phyloP scores from a whole-genome alignment of 495 filamentous ascomycete species.

The Podospora appendiculata region DNA sequence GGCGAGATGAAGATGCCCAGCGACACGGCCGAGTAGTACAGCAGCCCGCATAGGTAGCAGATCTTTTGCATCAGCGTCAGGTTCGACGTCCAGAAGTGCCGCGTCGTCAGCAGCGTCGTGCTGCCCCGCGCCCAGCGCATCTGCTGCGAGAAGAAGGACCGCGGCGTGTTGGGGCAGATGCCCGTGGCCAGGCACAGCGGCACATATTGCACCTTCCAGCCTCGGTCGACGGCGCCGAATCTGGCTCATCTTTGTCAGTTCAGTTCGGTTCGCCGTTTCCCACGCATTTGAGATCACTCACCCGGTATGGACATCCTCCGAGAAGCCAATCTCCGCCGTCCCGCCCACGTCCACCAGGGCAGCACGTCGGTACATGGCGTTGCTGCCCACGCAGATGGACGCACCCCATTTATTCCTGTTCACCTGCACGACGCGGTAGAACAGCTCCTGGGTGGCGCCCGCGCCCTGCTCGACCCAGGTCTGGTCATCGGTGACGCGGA shows the following conservation, averaged over 20 bases:
- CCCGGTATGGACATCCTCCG: constrained; percentile 28
- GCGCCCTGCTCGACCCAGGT: constrained; percentile 29
- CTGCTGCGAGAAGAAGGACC: constrained; percentile 27
- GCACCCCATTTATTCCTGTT: constrained; percentile 24
- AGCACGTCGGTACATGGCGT: constrained; percentile 20
- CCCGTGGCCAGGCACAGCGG: constrained; percentile 24
- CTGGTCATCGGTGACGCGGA: constrained; percentile 22
- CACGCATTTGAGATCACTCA: background rate
- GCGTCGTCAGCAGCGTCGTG: constrained; percentile 23
- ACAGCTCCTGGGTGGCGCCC: constrained; percentile 25
- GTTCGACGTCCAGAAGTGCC: constrained; percentile 23
- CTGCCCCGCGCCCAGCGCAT: constrained; percentile 27
- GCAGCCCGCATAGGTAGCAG: constrained; percentile 16
- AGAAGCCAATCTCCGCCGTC: constrained; percentile 27
- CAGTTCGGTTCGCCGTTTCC: too few relatives aligned
- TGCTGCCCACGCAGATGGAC: constrained; percentile 25
- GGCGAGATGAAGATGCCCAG: constrained; percentile 28
- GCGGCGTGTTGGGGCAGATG: constrained; percentile 26
- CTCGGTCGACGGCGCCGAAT: constrained; percentile 24
- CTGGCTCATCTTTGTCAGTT: background rate
- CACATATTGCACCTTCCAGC: constrained; percentile 28
- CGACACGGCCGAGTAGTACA: constrained; percentile 27
- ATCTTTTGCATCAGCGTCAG: constrained; percentile 23
- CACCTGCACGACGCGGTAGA: constrained; percentile 27
- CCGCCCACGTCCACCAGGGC: constrained; percentile 21